A percentile compares a stretch with the other conserved stretches of the same genome.
phyloP scores from a whole-genome alignment of 2,329 filamentous ascomycete species.

The Metarhizium humberi region DNA sequence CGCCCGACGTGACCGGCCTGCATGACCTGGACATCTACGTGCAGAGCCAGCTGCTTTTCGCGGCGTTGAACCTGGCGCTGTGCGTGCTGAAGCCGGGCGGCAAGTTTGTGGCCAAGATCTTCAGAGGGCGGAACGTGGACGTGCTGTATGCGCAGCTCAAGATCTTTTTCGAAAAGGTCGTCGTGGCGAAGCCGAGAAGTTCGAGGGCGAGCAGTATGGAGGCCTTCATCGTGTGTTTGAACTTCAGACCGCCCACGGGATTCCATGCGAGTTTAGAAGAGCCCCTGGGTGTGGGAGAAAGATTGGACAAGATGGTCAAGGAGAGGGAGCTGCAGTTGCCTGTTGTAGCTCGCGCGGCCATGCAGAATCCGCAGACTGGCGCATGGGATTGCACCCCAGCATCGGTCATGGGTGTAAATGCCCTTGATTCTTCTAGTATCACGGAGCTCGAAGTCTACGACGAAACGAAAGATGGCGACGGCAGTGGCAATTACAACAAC shows the following conservation, averaged over 20 bases:
- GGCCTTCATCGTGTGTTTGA: constrained; percentile 90
- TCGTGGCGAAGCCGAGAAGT: constrained; percentile 87
- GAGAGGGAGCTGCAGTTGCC: constrained; percentile 31
- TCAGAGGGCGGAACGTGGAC: constrained; percentile 90
- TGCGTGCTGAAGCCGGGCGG: constrained; percentile 89
- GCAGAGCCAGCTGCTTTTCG: constrained; percentile 89
- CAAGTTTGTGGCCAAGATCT: constrained; percentile 97
- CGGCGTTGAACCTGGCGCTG: constrained; percentile 84
- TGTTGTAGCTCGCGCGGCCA: constrained; percentile 28
- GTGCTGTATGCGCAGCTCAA: constrained; percentile 89
- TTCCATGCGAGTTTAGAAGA: constrained; percentile 69
- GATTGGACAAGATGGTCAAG: constrained; percentile 40
- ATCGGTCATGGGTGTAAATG: constrained; percentile 10
- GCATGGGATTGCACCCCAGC: constrained; percentile 30
- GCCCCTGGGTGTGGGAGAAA: constrained; percentile 57
- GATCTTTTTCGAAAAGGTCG: constrained; percentile 75
- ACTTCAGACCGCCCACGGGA: constrained; percentile 70
- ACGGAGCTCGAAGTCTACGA: constrained; percentile 44
- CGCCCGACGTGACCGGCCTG: constrained; percentile 90
- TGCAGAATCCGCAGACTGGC: constrained; percentile 36
- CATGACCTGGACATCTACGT: constrained; percentile 98
- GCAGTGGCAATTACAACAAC: constrained; percentile 7
- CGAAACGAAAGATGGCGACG: constrained; percentile 20
- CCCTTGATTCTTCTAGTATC: constrained; percentile 22
- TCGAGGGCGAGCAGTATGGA: constrained; percentile 95